phyloP scores from a whole-genome alignment of 2,329 filamentous ascomycete species.

The Aspergillus sojae region DNA sequence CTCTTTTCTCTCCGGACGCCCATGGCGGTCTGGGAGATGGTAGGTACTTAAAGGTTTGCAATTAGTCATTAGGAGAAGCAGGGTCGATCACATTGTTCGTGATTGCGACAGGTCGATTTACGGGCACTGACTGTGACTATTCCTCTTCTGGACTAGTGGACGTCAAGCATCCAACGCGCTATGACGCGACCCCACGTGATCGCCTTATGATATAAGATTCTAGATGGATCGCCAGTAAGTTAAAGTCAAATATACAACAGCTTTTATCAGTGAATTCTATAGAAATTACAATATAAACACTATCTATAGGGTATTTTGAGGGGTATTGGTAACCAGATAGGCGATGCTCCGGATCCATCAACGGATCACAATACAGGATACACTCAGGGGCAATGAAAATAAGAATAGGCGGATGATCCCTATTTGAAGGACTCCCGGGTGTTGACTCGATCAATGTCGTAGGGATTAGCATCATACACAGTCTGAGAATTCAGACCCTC shows the following conservation, averaged over 20 bases:
- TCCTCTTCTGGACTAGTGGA: constrained; percentile 8
- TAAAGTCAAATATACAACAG: neutral
- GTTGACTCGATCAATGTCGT: constrained; percentile 17
- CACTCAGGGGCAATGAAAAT: neutral
- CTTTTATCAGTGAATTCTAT: neutral
- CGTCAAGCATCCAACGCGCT: constrained; percentile 8
- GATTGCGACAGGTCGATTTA: neutral
- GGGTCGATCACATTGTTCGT: neutral
- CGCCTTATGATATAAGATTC: neutral
- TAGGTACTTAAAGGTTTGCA: neutral
- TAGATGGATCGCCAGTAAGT: neutral
- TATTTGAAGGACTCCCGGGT: constrained; percentile 18
- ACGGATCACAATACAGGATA: neutral
- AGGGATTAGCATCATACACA: constrained; percentile 17
- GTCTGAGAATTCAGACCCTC: constrained; percentile 6
- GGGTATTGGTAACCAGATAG: neutral
- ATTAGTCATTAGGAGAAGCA: neutral
- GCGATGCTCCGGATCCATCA: neutral
- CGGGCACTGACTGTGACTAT: neutral
- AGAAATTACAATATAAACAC: neutral
- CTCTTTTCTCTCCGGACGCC: constrained; percentile 21
- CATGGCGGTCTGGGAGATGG: constrained; percentile 13
- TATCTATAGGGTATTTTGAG: neutral
- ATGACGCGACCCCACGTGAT: constrained; percentile 22
- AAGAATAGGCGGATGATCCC: neutral